Conservation (phyloP, 495 filamentous ascomycete species). For the Lasiosphaeria ovina region DNA sequence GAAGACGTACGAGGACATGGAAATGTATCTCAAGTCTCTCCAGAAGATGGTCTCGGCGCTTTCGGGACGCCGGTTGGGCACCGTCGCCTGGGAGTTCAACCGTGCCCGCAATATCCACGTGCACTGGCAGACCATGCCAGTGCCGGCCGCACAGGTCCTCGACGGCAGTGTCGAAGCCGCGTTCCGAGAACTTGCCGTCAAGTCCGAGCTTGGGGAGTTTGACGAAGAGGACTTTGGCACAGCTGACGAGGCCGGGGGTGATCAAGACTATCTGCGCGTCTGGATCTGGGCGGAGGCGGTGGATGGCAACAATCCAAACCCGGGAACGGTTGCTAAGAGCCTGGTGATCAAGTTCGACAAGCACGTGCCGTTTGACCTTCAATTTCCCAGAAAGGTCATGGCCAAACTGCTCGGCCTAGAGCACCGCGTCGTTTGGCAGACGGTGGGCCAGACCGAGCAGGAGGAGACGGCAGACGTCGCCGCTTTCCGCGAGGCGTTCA, state of each 20-base stretch:
- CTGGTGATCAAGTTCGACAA: constrained; percentile 48
- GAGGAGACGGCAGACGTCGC: constrained; percentile 80
- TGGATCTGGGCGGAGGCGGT: constrained; percentile 67
- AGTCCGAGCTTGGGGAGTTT: constrained; percentile 63
- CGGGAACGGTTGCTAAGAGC: constrained; percentile 40
- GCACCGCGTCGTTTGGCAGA: constrained; percentile 71
- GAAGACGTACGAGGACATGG: constrained; percentile 73
- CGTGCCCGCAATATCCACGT: constrained; percentile 73
- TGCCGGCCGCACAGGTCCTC: constrained; percentile 60
- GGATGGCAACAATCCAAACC: constrained; percentile 36
- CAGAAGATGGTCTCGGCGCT: constrained; percentile 64
- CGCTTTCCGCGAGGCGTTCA: constrained; percentile 80
- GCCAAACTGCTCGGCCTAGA: constrained; percentile 82
- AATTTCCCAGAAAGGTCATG: constrained; percentile 73
- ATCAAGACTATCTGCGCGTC: constrained; percentile 75
- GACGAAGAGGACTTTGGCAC: constrained; percentile 36
- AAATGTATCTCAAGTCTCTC: constrained; percentile 66
- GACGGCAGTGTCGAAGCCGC: constrained; percentile 75
- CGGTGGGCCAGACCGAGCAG: constrained; percentile 70
- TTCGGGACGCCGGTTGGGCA: constrained; percentile 60
- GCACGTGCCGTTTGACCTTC: constrained; percentile 54
- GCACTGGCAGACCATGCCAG: constrained; percentile 93
- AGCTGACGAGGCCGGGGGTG: constrained; percentile 43
- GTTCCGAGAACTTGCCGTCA: constrained; percentile 81
- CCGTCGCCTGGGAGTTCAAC: constrained; percentile 89